phyloP scores from a whole-genome alignment of 306 rosid genomes.

The Cicer yamashitae region DNA sequence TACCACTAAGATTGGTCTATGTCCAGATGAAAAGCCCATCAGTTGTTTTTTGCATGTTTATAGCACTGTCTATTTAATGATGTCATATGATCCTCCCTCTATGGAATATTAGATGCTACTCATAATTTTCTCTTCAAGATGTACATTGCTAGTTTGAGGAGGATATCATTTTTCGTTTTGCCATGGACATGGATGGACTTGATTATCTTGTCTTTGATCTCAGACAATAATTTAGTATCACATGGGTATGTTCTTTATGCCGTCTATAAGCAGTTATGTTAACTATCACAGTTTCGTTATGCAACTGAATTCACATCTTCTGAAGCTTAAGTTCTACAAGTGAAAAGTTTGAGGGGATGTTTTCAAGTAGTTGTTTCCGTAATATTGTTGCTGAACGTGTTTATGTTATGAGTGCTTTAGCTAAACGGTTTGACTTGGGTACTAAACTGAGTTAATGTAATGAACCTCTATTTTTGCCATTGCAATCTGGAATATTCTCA shows the following conservation, averaged over 20 bases:
- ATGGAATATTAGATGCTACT: conserved; percentile 44
- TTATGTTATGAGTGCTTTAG: neutral
- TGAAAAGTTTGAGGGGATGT: neutral
- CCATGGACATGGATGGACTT: neutral
- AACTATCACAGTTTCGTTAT: neutral
- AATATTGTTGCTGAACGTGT: neutral
- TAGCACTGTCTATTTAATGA: conserved; percentile 66
- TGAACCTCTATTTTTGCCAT: neutral
- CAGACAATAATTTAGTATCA: neutral
- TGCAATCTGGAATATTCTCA: neutral
- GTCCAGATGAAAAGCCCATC: conserved; percentile 46
- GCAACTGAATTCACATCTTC: conserved; percentile 17
- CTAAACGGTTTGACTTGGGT: neutral
- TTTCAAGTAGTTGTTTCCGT: neutral
- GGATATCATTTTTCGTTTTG: neutral
- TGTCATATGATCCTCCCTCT: conserved; percentile 61
- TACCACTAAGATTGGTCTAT: conserved; percentile 45
- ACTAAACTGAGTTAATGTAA: neutral
- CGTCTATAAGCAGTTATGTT: neutral
- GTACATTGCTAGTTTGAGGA: conserved; percentile 22
- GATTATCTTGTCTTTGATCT: neutral
- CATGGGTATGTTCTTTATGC: neutral
- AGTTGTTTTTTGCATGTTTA: conserved; percentile 66
- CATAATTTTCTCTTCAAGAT: conserved; percentile 13
- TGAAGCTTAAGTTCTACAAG: neutral